phyloP scores from a whole-genome alignment of 2,329 filamentous ascomycete species.

The Microdochium nivale region DNA sequence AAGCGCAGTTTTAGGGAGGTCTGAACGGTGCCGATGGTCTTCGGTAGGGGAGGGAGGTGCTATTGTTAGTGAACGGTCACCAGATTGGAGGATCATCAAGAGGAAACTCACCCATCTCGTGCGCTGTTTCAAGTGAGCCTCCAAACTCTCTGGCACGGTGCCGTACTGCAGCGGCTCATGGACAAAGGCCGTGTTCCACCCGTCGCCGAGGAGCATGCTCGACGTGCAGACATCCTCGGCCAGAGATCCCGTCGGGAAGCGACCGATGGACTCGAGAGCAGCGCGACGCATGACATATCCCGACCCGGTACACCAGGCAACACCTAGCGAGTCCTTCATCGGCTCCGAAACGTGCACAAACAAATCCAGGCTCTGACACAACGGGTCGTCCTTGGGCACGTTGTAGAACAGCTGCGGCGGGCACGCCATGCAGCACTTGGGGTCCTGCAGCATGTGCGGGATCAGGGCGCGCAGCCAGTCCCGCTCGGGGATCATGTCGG shows the following conservation, averaged over 20 bases:
- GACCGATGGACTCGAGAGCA: constrained; percentile 51
- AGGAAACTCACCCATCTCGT: constrained; percentile 36
- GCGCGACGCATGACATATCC: constrained; percentile 50
- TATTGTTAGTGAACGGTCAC: not conserved
- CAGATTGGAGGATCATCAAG: not conserved
- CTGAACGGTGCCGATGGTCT: constrained; percentile 3
- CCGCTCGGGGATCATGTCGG: constrained; percentile 50
- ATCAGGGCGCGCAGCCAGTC: constrained; percentile 52
- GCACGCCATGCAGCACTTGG: constrained; percentile 49
- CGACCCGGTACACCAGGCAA: constrained; percentile 55
- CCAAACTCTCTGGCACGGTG: constrained; percentile 47
- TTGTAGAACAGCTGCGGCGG: constrained; percentile 58
- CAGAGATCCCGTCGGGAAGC: constrained; percentile 50
- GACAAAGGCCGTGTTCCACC: constrained; percentile 54
- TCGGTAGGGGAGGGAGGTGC: not conserved
- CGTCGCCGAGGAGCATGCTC: constrained; percentile 46
- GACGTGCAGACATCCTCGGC: constrained; percentile 54
- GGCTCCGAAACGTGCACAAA: constrained; percentile 35
- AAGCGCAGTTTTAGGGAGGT: constrained; percentile 2
- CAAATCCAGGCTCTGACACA: constrained; percentile 48
- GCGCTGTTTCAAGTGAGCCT: constrained; percentile 46
- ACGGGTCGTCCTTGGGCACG: constrained; percentile 46
- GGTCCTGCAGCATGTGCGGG: constrained; percentile 48
- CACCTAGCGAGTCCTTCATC: constrained; percentile 9
- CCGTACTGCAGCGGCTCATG: constrained; percentile 53